Evolutionary conservation across 495 filamentous ascomycete species (phyloP).

Genomic region (Penicillium parvum): DNA sequence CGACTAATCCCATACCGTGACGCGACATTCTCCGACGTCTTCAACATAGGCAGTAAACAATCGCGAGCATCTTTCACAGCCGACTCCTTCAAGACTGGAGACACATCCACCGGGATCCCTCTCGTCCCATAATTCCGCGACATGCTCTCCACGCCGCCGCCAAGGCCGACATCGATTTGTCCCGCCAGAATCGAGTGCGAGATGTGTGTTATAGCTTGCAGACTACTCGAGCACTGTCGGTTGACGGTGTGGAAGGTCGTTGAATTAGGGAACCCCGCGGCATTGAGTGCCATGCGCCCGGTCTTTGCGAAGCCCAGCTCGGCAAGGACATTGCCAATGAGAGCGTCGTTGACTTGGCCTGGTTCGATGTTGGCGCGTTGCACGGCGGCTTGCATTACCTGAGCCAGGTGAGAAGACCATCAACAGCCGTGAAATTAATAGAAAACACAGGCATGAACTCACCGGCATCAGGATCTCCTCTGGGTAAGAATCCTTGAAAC

Average conservation of each 20-base stretch:
- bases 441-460: neutral
- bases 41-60: conserved; percentile 82
- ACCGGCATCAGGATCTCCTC: conserved; percentile 73
- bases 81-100: conserved; percentile 52
- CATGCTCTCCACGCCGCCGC: conserved; percentile 80
- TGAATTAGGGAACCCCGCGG: conserved; percentile 83
- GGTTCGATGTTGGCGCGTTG: conserved; percentile 34
- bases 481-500: conserved; percentile 80
- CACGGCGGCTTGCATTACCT: conserved; percentile 47
- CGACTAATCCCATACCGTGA: conserved; percentile 72
- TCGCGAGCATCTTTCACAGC: conserved; percentile 64
- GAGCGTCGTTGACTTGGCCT: conserved; percentile 65
- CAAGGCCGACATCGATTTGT: conserved; percentile 75
- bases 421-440: neutral
- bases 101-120: conserved; percentile 66
- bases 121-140: conserved; percentile 58
- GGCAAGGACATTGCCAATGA: conserved; percentile 74
- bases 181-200: conserved; percentile 71
- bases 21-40: conserved; percentile 85
- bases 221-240: conserved; percentile 84
- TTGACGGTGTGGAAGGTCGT: conserved; percentile 69
- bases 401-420: neutral
- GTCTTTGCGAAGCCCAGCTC: conserved; percentile 82
- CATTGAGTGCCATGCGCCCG: conserved; percentile 73
- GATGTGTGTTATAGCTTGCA: conserved; percentile 82